Conservation (phyloP, 169 alveolate species). For the Plasmodium knowlesi region DNA sequence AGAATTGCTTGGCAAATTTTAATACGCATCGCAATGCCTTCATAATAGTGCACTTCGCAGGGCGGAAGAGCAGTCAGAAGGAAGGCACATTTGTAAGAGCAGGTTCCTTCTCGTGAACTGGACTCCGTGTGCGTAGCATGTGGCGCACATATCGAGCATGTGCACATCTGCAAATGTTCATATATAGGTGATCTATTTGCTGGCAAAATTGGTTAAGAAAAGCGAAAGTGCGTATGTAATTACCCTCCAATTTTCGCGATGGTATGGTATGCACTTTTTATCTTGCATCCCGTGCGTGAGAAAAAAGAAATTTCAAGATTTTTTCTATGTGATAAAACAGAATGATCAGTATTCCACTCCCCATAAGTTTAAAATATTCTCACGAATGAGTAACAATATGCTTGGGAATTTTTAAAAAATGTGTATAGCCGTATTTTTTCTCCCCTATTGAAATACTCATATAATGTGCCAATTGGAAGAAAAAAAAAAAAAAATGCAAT, state of each 20-base stretch:
- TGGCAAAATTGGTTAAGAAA: not conserved
- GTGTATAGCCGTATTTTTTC: not conserved
- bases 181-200: not conserved
- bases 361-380: not conserved
- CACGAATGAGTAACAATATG: not conserved
- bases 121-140: not conserved
- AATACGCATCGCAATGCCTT: not conserved
- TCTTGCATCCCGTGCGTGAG: not conserved
- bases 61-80: not conserved
- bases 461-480: not conserved
- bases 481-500: not conserved
- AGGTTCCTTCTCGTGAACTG: not conserved
- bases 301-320: not conserved
- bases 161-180: not conserved
- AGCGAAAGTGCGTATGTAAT: not conserved
- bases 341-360: not conserved
- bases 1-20: not conserved
- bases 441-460: not conserved
- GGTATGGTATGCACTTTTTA: not conserved
- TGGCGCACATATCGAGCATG: not conserved
- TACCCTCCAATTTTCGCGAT: not conserved
- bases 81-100: not conserved
- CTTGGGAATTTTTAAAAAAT: not conserved
- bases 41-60: not conserved
- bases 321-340: not conserved